phyloP scores from a whole-genome alignment of 176 grass and related monocot genomes.

The Poa annua region DNA sequence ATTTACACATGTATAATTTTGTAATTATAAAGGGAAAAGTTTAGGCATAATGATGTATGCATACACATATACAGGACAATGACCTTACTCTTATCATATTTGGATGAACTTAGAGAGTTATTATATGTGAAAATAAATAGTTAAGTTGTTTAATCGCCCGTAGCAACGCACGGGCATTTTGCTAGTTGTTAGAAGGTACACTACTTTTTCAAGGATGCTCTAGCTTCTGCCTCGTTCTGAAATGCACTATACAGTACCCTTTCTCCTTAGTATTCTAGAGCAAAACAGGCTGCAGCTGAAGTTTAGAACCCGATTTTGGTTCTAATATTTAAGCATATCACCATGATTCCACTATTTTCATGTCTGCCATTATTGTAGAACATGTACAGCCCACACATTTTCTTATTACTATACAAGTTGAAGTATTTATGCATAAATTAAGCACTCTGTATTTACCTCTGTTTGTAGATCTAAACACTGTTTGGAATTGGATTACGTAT shows the following conservation, averaged over 20 bases:
- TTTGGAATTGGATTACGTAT: background rate
- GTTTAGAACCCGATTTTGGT: background rate
- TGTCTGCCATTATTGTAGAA: conserved; percentile 15
- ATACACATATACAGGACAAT: too few species aligned
- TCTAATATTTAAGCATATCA: conserved; percentile 22
- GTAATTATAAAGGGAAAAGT: too few species aligned
- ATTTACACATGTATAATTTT: too few species aligned
- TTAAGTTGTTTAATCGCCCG: too few species aligned
- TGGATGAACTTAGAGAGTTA: too few species aligned
- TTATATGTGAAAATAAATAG: too few species aligned
- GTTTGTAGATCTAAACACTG: background rate
- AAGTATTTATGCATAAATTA: conserved; percentile 16
- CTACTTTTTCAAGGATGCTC: conserved; percentile 25
- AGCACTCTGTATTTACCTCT: background rate
- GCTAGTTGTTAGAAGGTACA: background rate
- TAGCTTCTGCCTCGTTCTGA: conserved; percentile 22
- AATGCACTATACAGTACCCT: background rate
- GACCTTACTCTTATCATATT: too few species aligned
- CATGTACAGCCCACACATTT: background rate
- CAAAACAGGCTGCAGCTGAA: conserved; percentile 21
- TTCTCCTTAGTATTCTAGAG: background rate
- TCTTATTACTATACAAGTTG: conserved; percentile 13
- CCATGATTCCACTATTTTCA: conserved; percentile 22
- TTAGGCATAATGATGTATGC: too few species aligned
- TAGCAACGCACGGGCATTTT: too few species aligned